Percentiles rank a stretch among this genome's conserved stretches.
Evolutionary conservation across 2,329 filamentous ascomycete genomes (phyloP).

Genomic region (Emydomyces testavorans): DNA sequence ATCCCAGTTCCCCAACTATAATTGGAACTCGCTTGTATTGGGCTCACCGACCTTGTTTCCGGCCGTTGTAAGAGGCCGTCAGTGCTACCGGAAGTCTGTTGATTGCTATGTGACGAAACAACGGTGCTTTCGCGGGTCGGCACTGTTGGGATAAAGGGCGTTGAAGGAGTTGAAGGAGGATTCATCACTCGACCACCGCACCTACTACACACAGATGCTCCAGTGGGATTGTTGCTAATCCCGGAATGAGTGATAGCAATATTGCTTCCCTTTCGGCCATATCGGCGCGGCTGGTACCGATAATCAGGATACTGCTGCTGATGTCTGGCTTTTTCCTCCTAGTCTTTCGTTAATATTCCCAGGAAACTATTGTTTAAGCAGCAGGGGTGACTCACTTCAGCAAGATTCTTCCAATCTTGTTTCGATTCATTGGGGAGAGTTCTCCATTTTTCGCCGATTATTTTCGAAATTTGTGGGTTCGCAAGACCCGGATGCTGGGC

Average conservation of each 20-base stretch:
- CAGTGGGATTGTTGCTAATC: constrained; percentile 29
- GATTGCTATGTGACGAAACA: constrained; percentile 24
- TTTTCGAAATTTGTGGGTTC: constrained; percentile 94
- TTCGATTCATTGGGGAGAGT: constrained; percentile 62
- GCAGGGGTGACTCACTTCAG: constrained; percentile 48
- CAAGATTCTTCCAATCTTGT: constrained; percentile 75
- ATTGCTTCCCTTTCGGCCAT: constrained; percentile 43
- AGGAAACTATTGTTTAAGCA: constrained; percentile 10
- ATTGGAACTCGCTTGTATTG: constrained; percentile 21
- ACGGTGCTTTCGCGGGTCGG: constrained; percentile 18
- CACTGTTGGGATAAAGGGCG: constrained; percentile 30
- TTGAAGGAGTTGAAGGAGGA: constrained; percentile 33
- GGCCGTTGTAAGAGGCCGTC: constrained; percentile 20
- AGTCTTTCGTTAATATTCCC: constrained; percentile 17
- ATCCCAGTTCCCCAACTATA: constrained; percentile 18
- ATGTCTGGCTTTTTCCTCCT: constrained; percentile 83
- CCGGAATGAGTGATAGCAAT: constrained; percentile 26
- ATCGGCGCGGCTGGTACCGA: constrained; percentile 76
- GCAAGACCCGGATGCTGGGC: constrained; percentile 74
- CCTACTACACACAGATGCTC: constrained; percentile 30
- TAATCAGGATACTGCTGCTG: constrained; percentile 86
- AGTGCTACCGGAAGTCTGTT: constrained; percentile 18
- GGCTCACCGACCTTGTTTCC: constrained; percentile 19
- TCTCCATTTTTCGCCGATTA: constrained; percentile 89
- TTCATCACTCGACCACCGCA: constrained; percentile 42